phyloP scores from a whole-genome alignment of 2,329 filamentous ascomycete genomes.

The Xylaria sp. region DNA sequence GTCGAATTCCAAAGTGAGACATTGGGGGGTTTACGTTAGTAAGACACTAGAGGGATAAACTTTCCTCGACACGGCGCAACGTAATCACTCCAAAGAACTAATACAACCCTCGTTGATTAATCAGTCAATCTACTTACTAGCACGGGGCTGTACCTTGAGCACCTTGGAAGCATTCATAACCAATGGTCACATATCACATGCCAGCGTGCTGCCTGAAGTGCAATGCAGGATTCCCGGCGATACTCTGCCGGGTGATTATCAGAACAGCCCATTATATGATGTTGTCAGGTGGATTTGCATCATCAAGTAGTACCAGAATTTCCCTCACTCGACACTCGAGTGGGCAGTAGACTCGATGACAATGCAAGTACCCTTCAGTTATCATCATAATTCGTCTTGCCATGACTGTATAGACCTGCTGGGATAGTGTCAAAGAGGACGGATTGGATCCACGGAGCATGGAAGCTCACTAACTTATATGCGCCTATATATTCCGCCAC shows the following conservation, averaged over 20 bases:
- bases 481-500: background rate
- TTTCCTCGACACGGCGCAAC: background rate
- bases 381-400: background rate
- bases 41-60: background rate
- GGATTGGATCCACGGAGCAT: constrained; percentile 2
- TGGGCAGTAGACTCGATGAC: background rate
- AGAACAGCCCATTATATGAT: constrained; percentile 8
- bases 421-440: background rate
- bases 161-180: background rate
- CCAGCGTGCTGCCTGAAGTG: background rate
- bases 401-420: background rate
- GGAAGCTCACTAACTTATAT: background rate
- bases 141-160: background rate
- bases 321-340: background rate
- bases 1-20: background rate
- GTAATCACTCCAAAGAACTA: background rate
- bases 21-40: background rate
- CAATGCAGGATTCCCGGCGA: constrained; percentile 3
- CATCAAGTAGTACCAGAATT: constrained; percentile 9
- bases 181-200: constrained; percentile 20
- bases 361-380: background rate
- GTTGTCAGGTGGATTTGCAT: constrained; percentile 18
- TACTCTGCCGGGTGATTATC: background rate
- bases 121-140: background rate
- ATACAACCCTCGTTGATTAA: background rate